Percentiles rank a stretch among this genome's conserved stretches.
These are phyloP conservation scores for Syzygium aromaticum DNA, from an alignment of 345 rosid genomes.

Conservation along the genomic window DNA sequence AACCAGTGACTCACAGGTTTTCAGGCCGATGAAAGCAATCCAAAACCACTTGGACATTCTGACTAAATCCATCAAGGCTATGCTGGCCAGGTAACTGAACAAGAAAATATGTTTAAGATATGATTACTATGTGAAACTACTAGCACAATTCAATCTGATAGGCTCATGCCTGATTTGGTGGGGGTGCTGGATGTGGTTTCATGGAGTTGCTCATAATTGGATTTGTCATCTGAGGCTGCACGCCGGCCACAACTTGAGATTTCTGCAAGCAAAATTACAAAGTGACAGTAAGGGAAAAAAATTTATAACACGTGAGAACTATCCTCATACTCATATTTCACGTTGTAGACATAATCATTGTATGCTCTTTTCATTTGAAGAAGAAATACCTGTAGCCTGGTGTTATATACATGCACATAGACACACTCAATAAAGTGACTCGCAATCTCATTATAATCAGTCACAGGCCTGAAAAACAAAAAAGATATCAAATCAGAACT, in stretches of 20 bases:
- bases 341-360: not conserved
- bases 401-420: slow-evolving; percentile 74
- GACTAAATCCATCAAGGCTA: slow-evolving; percentile 26
- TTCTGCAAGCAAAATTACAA: slow-evolving; percentile 3
- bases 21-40: slow-evolving; percentile 49
- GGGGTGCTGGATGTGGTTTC: slow-evolving; percentile 36
- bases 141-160: not conserved
- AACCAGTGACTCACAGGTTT: slow-evolving; percentile 46
- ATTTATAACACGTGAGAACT: not conserved
- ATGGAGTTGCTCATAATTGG: slow-evolving; percentile 28
- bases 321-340: not conserved
- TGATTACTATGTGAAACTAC: not conserved
- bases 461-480: slow-evolving; percentile 62
- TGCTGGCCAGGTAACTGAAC: slow-evolving; percentile 37
- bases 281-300: not conserved
- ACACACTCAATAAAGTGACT: slow-evolving; percentile 84
- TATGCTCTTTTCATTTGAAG: slow-evolving; percentile 4
- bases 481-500: not conserved
- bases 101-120: not conserved
- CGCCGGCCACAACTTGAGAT: slow-evolving; percentile 29
- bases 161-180: slow-evolving; percentile 46
- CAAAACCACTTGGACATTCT: slow-evolving; percentile 35
- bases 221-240: slow-evolving; percentile 52
- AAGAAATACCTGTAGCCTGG: slow-evolving; percentile 60
- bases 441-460: slow-evolving; percentile 78